Evolutionary conservation across 306 rosid genomes (phyloP).

Genomic region (Malus sylvestris): DNA sequence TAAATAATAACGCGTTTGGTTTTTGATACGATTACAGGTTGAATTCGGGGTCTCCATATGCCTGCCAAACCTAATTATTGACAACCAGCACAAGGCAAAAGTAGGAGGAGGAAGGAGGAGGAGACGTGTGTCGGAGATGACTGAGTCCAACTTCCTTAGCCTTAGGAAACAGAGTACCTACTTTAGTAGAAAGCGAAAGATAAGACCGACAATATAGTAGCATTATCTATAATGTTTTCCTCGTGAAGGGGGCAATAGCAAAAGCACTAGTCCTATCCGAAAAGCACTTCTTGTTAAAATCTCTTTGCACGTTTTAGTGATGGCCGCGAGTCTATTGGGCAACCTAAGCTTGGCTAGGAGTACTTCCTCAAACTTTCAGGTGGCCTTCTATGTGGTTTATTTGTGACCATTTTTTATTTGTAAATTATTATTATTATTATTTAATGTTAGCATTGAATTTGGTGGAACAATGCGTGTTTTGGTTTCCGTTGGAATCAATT

Average conservation of each 20-base stretch:
- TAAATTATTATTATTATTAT: background rate
- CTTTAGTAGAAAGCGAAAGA: background rate
- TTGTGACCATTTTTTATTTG: conserved; percentile 6
- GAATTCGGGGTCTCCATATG: conserved; percentile 18
- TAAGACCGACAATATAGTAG: background rate
- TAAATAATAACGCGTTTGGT: background rate
- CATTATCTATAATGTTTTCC: background rate
- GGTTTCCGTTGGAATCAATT: background rate
- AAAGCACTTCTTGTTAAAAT: background rate
- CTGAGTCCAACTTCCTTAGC: background rate
- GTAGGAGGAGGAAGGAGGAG: background rate
- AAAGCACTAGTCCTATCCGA: background rate
- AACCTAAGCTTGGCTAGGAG: background rate
- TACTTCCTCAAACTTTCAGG: background rate
- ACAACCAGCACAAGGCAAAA: background rate
- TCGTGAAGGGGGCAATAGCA: background rate
- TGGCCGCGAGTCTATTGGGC: background rate
- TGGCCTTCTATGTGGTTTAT: background rate
- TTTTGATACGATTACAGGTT: conserved; percentile 1
- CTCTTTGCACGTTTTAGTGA: conserved; percentile 2
- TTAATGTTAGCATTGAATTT: background rate
- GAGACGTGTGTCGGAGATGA: background rate
- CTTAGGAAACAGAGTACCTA: background rate
- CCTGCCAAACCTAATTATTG: background rate
- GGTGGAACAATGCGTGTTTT: background rate